Conservation (phyloP, 495 filamentous ascomycete species). For the Corynascus novoguineensis region DNA sequence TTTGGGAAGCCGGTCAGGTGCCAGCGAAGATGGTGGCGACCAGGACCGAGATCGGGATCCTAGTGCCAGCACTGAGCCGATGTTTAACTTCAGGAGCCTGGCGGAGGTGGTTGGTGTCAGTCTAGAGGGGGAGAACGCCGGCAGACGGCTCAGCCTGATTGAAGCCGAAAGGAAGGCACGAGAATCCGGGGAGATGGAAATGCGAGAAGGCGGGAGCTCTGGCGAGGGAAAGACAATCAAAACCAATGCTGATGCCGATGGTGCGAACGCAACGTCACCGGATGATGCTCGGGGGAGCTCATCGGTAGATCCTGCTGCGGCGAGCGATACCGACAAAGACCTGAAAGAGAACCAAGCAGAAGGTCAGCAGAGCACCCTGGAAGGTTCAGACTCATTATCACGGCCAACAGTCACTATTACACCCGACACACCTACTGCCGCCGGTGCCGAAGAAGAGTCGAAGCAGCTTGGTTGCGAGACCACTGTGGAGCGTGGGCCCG, state of each 20-base stretch:
- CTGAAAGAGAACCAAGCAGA: neutral
- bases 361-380: neutral
- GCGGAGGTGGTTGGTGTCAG: constrained; percentile 71
- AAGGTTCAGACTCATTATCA: neutral
- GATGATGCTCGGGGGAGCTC: constrained; percentile 3
- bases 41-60: constrained; percentile 40
- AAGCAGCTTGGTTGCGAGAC: constrained; percentile 37
- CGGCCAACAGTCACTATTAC: constrained; percentile 38
- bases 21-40: constrained; percentile 37
- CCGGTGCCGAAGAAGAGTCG: constrained; percentile 26
- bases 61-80: constrained; percentile 58
- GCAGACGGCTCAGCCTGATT: constrained; percentile 25
- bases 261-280: neutral
- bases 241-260: constrained; percentile 3
- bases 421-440: constrained; percentile 34
- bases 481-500: constrained; percentile 24
- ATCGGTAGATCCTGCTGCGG: neutral
- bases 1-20: constrained; percentile 34
- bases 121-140: constrained; percentile 38
- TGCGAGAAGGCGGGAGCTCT: neutral
- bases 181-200: neutral
- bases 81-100: constrained; percentile 89
- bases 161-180: constrained; percentile 19
- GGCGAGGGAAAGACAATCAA: neutral
- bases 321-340: neutral